Conservation (phyloP, 116 monocot genomes). For the Posidonia oceanica region DNA sequence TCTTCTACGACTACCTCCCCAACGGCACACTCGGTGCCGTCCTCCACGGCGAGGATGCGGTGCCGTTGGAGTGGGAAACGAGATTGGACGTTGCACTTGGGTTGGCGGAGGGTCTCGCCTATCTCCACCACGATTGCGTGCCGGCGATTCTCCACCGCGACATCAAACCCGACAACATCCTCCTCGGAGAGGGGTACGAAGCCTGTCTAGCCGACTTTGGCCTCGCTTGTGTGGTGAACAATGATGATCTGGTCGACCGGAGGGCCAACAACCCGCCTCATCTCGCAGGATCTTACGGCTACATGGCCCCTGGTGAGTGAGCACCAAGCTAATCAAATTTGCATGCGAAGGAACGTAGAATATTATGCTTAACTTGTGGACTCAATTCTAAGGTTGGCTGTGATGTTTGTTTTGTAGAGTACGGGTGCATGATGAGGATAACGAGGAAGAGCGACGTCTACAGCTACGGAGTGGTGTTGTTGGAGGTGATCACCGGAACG, state of each 20-base stretch:
- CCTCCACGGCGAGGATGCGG: conserved; percentile 6
- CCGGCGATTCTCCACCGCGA: conserved; percentile 83
- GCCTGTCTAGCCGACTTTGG: conserved; percentile 88
- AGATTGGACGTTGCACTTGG: conserved; percentile 58
- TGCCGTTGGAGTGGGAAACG: conserved; percentile 51
- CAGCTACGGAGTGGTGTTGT: conserved; percentile 72
- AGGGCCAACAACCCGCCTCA: neutral
- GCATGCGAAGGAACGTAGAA: too few relatives aligned
- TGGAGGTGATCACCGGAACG: conserved; percentile 64
- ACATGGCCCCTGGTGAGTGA: conserved; percentile 72
- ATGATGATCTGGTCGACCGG: conserved; percentile 22
- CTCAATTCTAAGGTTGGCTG: neutral
- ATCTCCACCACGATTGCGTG: conserved; percentile 80
- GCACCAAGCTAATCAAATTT: neutral
- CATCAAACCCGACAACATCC: conserved; percentile 76
- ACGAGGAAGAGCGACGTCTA: conserved; percentile 82
- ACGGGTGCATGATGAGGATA: conserved; percentile 63
- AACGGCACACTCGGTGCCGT: conserved; percentile 22
- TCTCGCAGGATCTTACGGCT: conserved; percentile 82
- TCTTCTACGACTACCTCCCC: conserved; percentile 55
- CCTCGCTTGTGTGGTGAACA: conserved; percentile 44
- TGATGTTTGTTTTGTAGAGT: conserved; percentile 32
- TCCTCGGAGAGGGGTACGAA: conserved; percentile 79
- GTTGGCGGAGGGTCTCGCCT: conserved; percentile 75
- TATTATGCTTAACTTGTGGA: too few relatives aligned